Evolutionary conservation across 495 filamentous ascomycete species (phyloP).

Genomic region (Xylaria cubensis): DNA sequence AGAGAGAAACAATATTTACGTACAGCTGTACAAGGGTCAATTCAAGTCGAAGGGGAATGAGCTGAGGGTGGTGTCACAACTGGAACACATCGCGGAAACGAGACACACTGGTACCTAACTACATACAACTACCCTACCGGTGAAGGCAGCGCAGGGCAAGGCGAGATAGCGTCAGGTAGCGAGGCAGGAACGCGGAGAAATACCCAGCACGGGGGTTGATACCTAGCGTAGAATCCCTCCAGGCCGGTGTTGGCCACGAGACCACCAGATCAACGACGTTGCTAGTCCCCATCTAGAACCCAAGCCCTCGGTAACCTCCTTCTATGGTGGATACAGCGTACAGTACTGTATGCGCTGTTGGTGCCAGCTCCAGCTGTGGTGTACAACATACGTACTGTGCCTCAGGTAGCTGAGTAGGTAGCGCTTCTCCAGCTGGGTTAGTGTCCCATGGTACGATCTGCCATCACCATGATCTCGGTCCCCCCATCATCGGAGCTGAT

Average conservation of each 20-base stretch:
- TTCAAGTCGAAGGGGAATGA: not conserved
- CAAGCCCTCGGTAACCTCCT: constrained; percentile 19
- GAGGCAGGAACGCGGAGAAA: constrained; percentile 2
- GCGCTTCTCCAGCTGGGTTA: constrained; percentile 6
- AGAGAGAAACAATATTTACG: not conserved
- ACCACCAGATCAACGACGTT: constrained; percentile 7
- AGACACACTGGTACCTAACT: too few relatives aligned
- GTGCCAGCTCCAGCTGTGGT: not conserved
- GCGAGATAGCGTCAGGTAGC: not conserved
- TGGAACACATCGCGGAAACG: not conserved
- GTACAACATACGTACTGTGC: too few relatives aligned
- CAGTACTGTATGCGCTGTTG: not conserved
- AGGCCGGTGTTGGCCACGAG: not conserved
- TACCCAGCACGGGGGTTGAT: not conserved
- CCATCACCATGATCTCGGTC: constrained; percentile 1
- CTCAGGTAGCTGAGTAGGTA: not conserved
- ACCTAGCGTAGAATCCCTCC: not conserved
- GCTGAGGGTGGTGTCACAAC: constrained; percentile 15
- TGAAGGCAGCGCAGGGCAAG: constrained; percentile 12
- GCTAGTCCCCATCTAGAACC: constrained; percentile 17
- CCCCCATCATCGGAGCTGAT: not conserved
- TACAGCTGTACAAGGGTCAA: constrained; percentile 5
- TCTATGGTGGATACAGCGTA: not conserved
- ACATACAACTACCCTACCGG: not conserved
- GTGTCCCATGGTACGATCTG: not conserved